These are phyloP conservation scores for Umbelopsis ramanniana DNA, from an alignment of 192 early-diverging fungal genomes.

Conservation along the genomic window DNA sequence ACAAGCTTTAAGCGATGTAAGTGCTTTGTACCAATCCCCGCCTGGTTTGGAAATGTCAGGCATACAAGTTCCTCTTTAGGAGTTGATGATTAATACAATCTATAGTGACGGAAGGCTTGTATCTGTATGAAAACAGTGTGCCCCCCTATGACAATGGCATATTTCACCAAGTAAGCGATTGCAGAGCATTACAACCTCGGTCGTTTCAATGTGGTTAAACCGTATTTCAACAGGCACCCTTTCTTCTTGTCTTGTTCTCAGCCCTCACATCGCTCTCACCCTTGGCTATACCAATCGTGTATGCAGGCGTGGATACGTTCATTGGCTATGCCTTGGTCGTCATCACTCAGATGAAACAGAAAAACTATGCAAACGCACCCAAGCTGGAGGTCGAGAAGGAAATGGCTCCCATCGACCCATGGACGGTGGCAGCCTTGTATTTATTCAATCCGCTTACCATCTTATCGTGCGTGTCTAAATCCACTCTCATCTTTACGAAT, in stretches of 20 bases:
- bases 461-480: constrained; percentile 71
- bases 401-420: constrained; percentile 15
- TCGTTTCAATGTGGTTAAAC: neutral
- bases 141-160: constrained; percentile 88
- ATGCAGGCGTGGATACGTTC: constrained; percentile 65
- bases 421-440: constrained; percentile 47
- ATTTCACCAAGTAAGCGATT: constrained; percentile 77
- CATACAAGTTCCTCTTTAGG: neutral
- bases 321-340: constrained; percentile 62
- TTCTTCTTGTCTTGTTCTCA: constrained; percentile 76
- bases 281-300: constrained; percentile 55
- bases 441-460: constrained; percentile 89
- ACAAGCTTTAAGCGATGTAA: constrained; percentile 85
- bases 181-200: too few relatives aligned
- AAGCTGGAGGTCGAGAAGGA: constrained; percentile 30
- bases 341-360: constrained; percentile 57
- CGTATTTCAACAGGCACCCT: constrained; percentile 58
- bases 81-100: neutral
- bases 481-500: constrained; percentile 78
- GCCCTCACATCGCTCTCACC: constrained; percentile 59
- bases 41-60: neutral
- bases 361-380: constrained; percentile 29
- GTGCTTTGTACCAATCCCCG: neutral
- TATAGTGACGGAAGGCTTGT: constrained; percentile 85
- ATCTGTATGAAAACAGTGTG: constrained; percentile 72